Percentiles rank a stretch among this genome's conserved stretches.
Evolutionary conservation across 257 asterid species (phyloP).

Genomic region (Solanum etuberosum): DNA sequence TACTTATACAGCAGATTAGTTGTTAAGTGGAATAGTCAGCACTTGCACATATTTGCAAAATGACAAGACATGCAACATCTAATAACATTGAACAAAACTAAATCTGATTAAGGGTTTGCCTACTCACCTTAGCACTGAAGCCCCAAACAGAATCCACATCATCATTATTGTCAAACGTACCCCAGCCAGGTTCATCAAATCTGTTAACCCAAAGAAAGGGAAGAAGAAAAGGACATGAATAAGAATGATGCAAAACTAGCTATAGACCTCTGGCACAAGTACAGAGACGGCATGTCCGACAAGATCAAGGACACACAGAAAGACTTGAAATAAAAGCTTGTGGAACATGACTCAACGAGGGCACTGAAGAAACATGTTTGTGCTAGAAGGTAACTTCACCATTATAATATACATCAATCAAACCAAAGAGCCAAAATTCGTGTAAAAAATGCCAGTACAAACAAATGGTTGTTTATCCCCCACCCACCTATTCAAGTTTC

Average conservation of each 20-base stretch:
- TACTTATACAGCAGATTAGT: not conserved
- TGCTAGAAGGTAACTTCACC: not conserved
- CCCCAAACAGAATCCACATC: constrained; percentile 99
- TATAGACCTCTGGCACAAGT: not conserved
- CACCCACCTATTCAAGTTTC: not conserved
- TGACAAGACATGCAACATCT: not conserved
- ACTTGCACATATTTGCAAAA: not conserved
- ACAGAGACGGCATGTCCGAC: not conserved
- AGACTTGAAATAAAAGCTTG: not conserved
- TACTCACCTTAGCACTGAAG: constrained; percentile 70
- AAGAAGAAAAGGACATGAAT: constrained; percentile 7
- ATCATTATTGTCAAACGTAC: constrained; percentile 75
- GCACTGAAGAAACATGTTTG: not conserved
- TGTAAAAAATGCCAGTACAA: not conserved
- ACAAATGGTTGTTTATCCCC: not conserved
- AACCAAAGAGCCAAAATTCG: not conserved
- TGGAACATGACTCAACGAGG: not conserved
- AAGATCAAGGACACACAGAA: not conserved
- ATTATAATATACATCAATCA: not conserved
- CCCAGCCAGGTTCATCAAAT: constrained; percentile 86
- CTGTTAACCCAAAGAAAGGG: constrained; percentile 24
- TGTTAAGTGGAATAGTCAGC: not conserved
- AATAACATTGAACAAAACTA: not conserved
- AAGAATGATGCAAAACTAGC: not conserved
- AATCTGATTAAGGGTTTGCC: not conserved